Evolutionary conservation across 495 filamentous ascomycete genomes (phyloP).

Genomic region (Lophiotrema nucula): DNA sequence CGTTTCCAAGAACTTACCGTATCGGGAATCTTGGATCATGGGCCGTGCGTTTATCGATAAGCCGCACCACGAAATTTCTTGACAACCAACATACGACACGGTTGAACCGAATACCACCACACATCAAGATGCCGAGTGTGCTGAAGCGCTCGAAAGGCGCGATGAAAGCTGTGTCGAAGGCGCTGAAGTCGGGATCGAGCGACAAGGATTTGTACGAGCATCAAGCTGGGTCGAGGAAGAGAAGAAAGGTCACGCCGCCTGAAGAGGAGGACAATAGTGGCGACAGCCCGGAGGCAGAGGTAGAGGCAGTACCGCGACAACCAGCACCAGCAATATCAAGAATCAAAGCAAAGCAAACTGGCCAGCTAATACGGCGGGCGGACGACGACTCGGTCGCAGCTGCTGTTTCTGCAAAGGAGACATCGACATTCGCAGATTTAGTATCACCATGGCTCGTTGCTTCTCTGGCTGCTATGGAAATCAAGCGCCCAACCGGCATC

Average conservation of each 20-base stretch:
- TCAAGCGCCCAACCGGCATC: constrained; percentile 85
- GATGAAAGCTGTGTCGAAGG: too few species aligned
- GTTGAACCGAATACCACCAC: too few species aligned
- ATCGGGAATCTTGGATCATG: neutral
- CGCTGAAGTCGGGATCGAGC: too few species aligned
- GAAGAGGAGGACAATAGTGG: neutral
- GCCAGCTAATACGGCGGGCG: neutral
- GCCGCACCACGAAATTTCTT: neutral
- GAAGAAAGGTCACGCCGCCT: constrained; percentile 22
- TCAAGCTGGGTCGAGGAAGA: constrained; percentile 26
- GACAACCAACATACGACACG: too few species aligned
- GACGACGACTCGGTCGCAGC: neutral
- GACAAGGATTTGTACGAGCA: constrained; percentile 13
- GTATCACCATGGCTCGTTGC: constrained; percentile 88
- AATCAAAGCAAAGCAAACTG: constrained; percentile 28
- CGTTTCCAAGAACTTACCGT: too few species aligned
- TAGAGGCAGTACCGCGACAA: neutral
- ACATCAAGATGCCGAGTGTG: too few species aligned
- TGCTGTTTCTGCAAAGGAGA: constrained; percentile 34
- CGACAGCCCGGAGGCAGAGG: neutral
- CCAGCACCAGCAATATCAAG: constrained; percentile 10
- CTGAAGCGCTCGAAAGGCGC: too few species aligned
- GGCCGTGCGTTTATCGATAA: constrained; percentile 12
- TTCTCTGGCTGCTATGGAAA: constrained; percentile 81
- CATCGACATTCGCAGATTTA: constrained; percentile 74